Percentiles rank a stretch among this genome's conserved stretches.
Evolutionary conservation across 176 grass and related monocot genomes (phyloP).

Genomic region (Pharus latifolius): DNA sequence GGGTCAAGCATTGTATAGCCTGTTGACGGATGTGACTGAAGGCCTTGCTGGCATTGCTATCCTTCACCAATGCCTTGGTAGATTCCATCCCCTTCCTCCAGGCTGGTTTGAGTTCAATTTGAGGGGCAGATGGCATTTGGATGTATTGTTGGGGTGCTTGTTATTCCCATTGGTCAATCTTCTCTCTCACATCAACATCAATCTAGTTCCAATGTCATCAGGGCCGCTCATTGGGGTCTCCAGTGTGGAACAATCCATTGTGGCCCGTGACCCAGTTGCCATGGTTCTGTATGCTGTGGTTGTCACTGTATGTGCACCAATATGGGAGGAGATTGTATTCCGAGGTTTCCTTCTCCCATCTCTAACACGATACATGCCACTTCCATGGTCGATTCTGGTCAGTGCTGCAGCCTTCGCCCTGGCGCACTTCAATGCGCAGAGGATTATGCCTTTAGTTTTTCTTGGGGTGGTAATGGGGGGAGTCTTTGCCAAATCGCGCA

Average conservation of each 20-base stretch:
- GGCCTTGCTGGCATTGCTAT: slow-evolving; percentile 89
- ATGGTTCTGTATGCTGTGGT: slow-evolving; percentile 84
- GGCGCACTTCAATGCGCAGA: slow-evolving; percentile 91
- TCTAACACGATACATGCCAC: slow-evolving; percentile 77
- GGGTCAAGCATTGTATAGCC: slow-evolving; percentile 90
- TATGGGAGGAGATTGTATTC: slow-evolving; percentile 98
- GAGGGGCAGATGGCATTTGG: slow-evolving; percentile 66
- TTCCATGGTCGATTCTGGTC: slow-evolving; percentile 61
- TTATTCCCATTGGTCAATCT: slow-evolving; percentile 85
- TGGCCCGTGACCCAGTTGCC: slow-evolving; percentile 71
- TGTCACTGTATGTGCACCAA: slow-evolving; percentile 74
- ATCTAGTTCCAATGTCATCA: slow-evolving; percentile 45
- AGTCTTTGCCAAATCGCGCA: slow-evolving; percentile 71
- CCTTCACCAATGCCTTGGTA: slow-evolving; percentile 77
- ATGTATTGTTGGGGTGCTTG: slow-evolving; percentile 63
- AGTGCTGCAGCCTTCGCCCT: slow-evolving; percentile 75
- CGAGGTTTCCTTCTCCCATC: slow-evolving; percentile 96
- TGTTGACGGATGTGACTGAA: slow-evolving; percentile 79
- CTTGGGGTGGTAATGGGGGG: slow-evolving; percentile 91
- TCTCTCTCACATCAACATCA: slow-evolving; percentile 86
- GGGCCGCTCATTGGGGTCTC: slow-evolving; percentile 43
- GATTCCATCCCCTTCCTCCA: slow-evolving; percentile 76
- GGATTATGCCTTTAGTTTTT: slow-evolving; percentile 77
- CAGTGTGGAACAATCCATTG: slow-evolving; percentile 91
- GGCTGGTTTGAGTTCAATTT: slow-evolving; percentile 88